Percentiles rank a stretch among this genome's conserved stretches.
These are phyloP conservation scores for Takashimella tepidaria DNA, from an alignment of 1,284 basidiomycete species.

Conservation along the genomic window DNA sequence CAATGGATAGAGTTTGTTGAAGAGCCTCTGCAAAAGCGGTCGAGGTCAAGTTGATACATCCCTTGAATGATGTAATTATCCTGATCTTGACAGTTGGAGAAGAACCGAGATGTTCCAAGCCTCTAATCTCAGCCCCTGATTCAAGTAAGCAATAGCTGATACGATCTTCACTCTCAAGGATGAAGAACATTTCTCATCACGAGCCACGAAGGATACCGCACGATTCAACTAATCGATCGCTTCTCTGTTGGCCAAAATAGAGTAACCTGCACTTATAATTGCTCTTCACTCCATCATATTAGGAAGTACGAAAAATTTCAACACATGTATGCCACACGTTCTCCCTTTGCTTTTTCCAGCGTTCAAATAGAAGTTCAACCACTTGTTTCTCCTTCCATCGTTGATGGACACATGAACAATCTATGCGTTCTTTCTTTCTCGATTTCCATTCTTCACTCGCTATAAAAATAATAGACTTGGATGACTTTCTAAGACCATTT, in stretches of 20 bases:
- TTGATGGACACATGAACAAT: slow-evolving; percentile 38
- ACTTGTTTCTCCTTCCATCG: slow-evolving; percentile 43
- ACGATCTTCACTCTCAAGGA: too few species aligned
- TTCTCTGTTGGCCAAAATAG: too few species aligned
- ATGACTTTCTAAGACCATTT: slow-evolving; percentile 1
- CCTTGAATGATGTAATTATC: neutral
- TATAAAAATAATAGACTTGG: neutral
- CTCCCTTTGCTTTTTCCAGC: slow-evolving; percentile 46
- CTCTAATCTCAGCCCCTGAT: too few species aligned
- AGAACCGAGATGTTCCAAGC: neutral
- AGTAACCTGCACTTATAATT: too few species aligned
- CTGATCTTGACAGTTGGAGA: neutral
- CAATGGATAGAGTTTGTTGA: too few species aligned
- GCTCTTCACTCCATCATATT: neutral
- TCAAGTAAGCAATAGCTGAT: too few species aligned
- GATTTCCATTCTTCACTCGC: neutral
- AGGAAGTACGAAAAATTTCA: slow-evolving; percentile 54
- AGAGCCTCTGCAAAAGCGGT: too few species aligned
- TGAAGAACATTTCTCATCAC: too few species aligned
- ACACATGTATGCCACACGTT: slow-evolving; percentile 53
- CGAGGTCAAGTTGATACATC: too few species aligned
- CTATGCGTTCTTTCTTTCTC: slow-evolving; percentile 9
- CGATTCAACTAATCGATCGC: too few species aligned
- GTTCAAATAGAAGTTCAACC: slow-evolving; percentile 46
- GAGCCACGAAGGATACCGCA: too few species aligned